Percentiles rank a stretch among this genome's conserved stretches.
phyloP scores from a whole-genome alignment of 192 early-diverging fungal species.

The Radiomyces spectabilis region DNA sequence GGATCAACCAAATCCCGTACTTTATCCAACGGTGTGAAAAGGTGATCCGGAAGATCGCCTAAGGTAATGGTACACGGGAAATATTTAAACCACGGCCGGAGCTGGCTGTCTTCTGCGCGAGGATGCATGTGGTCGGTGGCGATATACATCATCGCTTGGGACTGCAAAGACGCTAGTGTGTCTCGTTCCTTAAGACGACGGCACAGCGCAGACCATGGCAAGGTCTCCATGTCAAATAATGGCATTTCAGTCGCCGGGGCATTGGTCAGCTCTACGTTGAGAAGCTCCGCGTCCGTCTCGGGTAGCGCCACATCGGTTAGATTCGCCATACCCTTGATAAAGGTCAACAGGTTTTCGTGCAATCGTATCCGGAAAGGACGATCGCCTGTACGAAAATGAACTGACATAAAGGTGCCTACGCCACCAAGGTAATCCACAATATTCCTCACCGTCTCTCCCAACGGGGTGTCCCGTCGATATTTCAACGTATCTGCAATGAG shows the following conservation, averaged over 20 bases:
- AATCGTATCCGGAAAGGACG: no score
- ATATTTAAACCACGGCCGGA: slow-evolving; percentile 24
- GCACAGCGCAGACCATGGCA: no score
- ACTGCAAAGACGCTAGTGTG: neutral
- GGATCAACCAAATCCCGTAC: slow-evolving; percentile 20
- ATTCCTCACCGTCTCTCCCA: slow-evolving; percentile 30
- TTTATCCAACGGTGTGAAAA: slow-evolving; percentile 19
- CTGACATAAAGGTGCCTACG: no score
- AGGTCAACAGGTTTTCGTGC: no score
- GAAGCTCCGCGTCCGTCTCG: no score
- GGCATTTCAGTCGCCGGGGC: no score
- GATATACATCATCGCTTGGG: no score
- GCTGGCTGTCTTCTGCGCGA: slow-evolving; percentile 19
- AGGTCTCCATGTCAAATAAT: no score
- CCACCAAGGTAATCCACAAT: slow-evolving; percentile 39
- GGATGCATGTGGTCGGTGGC: slow-evolving; percentile 41
- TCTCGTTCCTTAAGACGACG: no score
- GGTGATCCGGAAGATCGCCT: slow-evolving; percentile 27
- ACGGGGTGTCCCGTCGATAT: slow-evolving; percentile 28
- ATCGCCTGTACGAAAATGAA: slow-evolving; percentile 32
- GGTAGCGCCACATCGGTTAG: no score
- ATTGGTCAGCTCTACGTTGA: no score
- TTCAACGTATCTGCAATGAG: slow-evolving; percentile 31
- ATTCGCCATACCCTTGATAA: neutral
- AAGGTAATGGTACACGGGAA: slow-evolving; percentile 39